Evolutionary conservation across 2,329 filamentous ascomycete species (phyloP), one percentile per base, ranked within the genome.

Genomic region (Acrocalymma vagum): DNA sequence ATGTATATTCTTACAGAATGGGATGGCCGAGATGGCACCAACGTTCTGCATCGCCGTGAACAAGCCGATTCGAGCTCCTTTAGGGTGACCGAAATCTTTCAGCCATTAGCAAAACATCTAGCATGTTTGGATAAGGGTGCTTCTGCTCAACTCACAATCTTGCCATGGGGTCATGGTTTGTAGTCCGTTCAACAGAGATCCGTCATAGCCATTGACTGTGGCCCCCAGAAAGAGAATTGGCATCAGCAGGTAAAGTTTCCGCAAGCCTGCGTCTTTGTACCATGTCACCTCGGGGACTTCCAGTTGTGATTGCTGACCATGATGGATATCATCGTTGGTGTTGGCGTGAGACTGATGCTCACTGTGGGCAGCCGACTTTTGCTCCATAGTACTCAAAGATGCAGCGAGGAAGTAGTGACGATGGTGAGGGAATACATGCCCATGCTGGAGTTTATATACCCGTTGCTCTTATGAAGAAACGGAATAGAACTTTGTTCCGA

Each of bases 241-340:
- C 45, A 60, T 60, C 48, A 65, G 44, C 25, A 52, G 54, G 55
- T 68, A 67, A 13, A 45, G 62, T 42, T 46, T 63, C 29, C 63
- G 40, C 33, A 68, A 36, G 10, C 52, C 57, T 4, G 61, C 40
- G 24, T 67, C 61, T 16, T 54, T 58, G 42, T 60, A 65, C 63
- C 63, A 67, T 10, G 60, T 66, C 23, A 67, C 62, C 30, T 51
- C 51, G n/a, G n/a, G n/a, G n/a, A n/a, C n/a, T n/a, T n/a, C n/a
- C n/a, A n/a, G n/a, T n/a, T n/a, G n/a, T n/a, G n/a, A n/a, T n/a
- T n/a, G n/a, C n/a, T n/a, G n/a, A n/a, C n/a, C n/a, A n/a, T n/a
- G n/a, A n/a, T n/a, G n/a, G n/a, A n/a, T n/a, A n/a, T n/a, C n/a
- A n/a, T n/a, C n/a, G n/a, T n/a, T n/a, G n/a, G n/a, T n/a, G n/a